A percentile compares a stretch with the other conserved stretches of the same genome.
Evolutionary conservation across 2,329 filamentous ascomycete species (phyloP).

Genomic region (Fusarium sp.): DNA sequence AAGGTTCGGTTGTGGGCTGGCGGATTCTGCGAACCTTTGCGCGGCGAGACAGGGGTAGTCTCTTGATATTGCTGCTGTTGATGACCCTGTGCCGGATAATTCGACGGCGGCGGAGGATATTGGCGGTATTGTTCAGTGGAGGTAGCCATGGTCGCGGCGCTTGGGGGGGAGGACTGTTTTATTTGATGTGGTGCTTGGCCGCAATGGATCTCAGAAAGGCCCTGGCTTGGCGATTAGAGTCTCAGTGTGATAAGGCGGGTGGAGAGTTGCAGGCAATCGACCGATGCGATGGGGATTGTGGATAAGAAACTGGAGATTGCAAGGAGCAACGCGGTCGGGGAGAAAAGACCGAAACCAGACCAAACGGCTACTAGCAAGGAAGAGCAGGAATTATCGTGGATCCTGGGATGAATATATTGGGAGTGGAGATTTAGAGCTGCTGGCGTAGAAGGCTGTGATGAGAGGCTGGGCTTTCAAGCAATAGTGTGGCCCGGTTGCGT

Average conservation of each 20-base stretch:
- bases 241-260: constrained; percentile 41
- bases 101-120: constrained; percentile 41
- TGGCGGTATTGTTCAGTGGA: constrained; percentile 48
- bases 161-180: constrained; percentile 49
- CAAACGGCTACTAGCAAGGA: constrained; percentile 46
- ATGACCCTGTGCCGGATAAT: constrained; percentile 39
- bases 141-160: constrained; percentile 51
- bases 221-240: constrained; percentile 38
- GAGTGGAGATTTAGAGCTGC: constrained; percentile 43
- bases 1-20: constrained; percentile 61
- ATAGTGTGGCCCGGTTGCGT: constrained; percentile 43
- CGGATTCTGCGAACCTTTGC: constrained; percentile 41
- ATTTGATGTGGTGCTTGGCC: constrained; percentile 42
- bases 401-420: constrained; percentile 42
- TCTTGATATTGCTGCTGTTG: constrained; percentile 39
- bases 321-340: constrained; percentile 35
- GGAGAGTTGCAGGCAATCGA: constrained; percentile 40
- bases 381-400: constrained; percentile 34
- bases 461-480: constrained; percentile 43
- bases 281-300: constrained; percentile 41
- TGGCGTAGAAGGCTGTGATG: constrained; percentile 24
- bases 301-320: constrained; percentile 29
- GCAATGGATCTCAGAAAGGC: constrained; percentile 36
- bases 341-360: constrained; percentile 35
- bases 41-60: constrained; percentile 42